Base-by-base conservation (phyloP, 352 stramenopile species). In the Phytophthora pseudosyringae region DNA sequence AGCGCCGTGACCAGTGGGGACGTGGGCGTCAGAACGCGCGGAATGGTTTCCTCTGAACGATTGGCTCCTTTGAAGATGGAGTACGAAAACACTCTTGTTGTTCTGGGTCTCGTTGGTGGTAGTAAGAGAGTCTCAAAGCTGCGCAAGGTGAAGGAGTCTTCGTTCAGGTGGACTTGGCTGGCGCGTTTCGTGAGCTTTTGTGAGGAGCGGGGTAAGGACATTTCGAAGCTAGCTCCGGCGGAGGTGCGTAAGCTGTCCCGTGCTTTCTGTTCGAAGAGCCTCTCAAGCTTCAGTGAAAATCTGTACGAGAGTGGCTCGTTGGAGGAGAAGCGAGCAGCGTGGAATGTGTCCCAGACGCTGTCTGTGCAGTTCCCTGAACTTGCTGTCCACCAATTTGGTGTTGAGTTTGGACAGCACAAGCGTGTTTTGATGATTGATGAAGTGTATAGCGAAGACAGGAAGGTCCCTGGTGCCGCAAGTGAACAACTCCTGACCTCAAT, bases 341-440 rank as follows among this genome's bases (percentile, higher is more conserved):
- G 63, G 63, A 71, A 71, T 44, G 41, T 71, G 13, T 54, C 54
- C 3, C 55, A 59, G 21, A 49, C 47, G n/a, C 35, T 71, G 21
- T 66, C 63, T 9, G 47, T 32, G 15, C 54, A 61, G 36, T 59
- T 71, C 28, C 63, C 63, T 9, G 55, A 71, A 35, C 28, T 71
- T 40, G 63, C 63, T 25, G 55, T 61, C 51, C 48, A 57, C 26
- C 26, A 66, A 50, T 66, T 71, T 52, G 63, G 55, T 31, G 16
- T 61, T 57, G 54, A 71, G 31, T 47, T 66, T 21, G 63, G 63
- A 55, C 33, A 61, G 29, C 45, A 66, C 33, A 71, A 71, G 41
- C 54, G 63, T 31, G 21, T 71, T 1, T 39, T 71, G 28, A 9
- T 65, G 25, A 66, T 71, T 18, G 43, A 65, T 44, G 63, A 71